Percentiles rank a stretch among this genome's conserved stretches.
These are phyloP conservation scores for Alternaria longipes DNA, from an alignment of 2,329 filamentous ascomycete genomes.

Conservation along the genomic window DNA sequence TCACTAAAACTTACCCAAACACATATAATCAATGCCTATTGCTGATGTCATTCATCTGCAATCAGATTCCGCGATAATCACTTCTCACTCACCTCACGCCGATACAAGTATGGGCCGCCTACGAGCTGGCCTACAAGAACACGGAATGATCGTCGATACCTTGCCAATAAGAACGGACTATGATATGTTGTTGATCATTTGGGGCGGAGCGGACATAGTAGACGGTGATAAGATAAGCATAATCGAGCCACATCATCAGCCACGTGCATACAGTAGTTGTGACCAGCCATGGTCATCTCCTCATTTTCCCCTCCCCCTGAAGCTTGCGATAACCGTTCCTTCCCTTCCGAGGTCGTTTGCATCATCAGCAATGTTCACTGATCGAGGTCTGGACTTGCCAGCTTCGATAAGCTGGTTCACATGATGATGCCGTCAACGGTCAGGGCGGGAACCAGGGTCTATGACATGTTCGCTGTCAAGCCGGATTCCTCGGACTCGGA, in stretches of 20 bases:
- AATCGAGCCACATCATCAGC: slow-evolving; percentile 2
- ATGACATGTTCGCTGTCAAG: slow-evolving; percentile 4
- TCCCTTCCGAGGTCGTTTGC: neutral
- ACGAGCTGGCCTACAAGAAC: neutral
- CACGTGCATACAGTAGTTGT: neutral
- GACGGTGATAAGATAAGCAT: slow-evolving; percentile 3
- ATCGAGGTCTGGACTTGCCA: slow-evolving; percentile 1
- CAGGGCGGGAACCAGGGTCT: slow-evolving; percentile 3
- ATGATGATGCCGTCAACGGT: slow-evolving; percentile 10
- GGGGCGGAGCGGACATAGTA: neutral
- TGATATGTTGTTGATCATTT: slow-evolving; percentile 2
- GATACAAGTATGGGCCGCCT: neutral
- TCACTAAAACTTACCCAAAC: slow-evolving; percentile 1
- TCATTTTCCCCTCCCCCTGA: neutral
- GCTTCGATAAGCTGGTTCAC: slow-evolving; percentile 1
- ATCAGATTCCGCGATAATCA: neutral
- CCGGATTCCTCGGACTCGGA: slow-evolving; percentile 13
- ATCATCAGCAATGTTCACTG: neutral
- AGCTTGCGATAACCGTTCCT: neutral
- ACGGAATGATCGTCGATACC: neutral
- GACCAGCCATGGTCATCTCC: neutral
- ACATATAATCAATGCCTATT: neutral
- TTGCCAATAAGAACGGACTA: neutral
- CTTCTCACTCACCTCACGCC: neutral
- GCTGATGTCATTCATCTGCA: slow-evolving; percentile 1